Percentiles rank a stretch among this genome's conserved stretches.
These are phyloP conservation scores for Aurantiochytrium sp. DNA, from an alignment of 108 stramenopile genomes.

Conservation along the genomic window DNA sequence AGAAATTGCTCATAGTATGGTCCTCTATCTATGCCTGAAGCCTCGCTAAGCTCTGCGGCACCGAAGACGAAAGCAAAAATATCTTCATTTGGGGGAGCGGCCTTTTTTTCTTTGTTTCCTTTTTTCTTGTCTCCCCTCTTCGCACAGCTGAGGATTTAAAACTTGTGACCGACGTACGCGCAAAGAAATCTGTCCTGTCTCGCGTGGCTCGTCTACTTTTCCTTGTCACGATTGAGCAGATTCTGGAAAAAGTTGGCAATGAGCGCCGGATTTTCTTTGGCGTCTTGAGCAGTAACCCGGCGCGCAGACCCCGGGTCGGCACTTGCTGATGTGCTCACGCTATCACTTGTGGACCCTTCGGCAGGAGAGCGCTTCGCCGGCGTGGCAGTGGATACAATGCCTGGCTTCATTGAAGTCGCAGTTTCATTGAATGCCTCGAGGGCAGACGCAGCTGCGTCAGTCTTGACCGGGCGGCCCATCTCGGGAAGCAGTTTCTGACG, in stretches of 20 bases:
- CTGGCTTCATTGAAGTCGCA: background rate
- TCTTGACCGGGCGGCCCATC: background rate
- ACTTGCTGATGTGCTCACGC: too few species aligned
- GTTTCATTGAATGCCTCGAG: background rate
- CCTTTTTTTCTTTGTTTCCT: too few species aligned
- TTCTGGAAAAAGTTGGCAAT: slow-evolving; percentile 15
- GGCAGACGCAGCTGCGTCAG: background rate
- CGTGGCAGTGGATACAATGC: background rate
- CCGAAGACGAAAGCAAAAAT: too few species aligned
- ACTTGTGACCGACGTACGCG: too few species aligned
- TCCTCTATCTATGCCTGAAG: too few species aligned
- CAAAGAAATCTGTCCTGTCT: too few species aligned
- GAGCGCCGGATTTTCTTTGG: slow-evolving; percentile 3
- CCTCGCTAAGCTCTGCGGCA: too few species aligned
- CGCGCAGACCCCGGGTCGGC: background rate
- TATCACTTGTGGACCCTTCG: background rate
- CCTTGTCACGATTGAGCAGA: background rate
- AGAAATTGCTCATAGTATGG: too few species aligned
- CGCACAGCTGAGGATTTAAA: too few species aligned
- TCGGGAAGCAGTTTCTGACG: background rate
- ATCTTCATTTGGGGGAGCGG: too few species aligned
- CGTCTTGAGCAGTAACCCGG: background rate
- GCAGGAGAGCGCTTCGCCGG: background rate
- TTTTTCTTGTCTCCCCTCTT: too few species aligned
- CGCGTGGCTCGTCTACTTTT: background rate